phyloP scores from a whole-genome alignment of 2,329 filamentous ascomycete genomes.

The Aureobasidium sp. region DNA sequence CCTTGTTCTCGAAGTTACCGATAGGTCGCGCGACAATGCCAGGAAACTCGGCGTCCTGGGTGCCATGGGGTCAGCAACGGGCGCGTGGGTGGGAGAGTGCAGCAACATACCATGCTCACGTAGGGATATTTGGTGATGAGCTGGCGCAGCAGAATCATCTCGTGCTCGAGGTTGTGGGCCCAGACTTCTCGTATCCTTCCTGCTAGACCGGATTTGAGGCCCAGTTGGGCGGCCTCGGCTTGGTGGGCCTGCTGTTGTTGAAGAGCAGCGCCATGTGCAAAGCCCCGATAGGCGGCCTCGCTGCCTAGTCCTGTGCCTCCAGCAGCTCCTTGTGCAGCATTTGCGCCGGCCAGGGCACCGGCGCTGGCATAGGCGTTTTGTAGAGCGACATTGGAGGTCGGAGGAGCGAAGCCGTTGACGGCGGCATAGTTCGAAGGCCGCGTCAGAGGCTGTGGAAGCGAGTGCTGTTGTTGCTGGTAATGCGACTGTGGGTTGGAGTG shows the following conservation, averaged over 20 bases:
- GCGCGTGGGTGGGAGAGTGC: too few species aligned
- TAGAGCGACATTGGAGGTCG: conserved; percentile 52
- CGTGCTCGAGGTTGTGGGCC: conserved; percentile 83
- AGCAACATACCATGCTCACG: conserved; percentile 83
- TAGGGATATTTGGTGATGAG: conserved; percentile 88
- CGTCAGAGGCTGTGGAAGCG: conserved; percentile 51
- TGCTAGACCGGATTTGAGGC: conserved; percentile 55
- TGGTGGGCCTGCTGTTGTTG: conserved; percentile 42
- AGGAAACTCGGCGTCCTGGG: conserved; percentile 94
- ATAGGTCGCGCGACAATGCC: conserved; percentile 94
- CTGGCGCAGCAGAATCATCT: conserved; percentile 77
- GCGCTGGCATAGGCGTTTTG: conserved; percentile 20
- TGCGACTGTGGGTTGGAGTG: conserved; percentile 43
- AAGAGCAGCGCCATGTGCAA: conserved; percentile 62
- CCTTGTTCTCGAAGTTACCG: conserved; percentile 83
- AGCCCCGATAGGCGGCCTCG: conserved; percentile 81
- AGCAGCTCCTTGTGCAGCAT: conserved; percentile 26
- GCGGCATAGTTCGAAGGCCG: conserved; percentile 62
- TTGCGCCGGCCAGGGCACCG: neutral
- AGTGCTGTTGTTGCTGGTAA: conserved; percentile 26
- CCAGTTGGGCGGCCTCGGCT: conserved; percentile 30
- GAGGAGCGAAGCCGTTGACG: conserved; percentile 31
- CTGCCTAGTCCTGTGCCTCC: conserved; percentile 65
- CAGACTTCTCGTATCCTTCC: conserved; percentile 92
- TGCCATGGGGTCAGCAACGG: neutral